Percentiles rank a stretch among this genome's conserved stretches.
These are phyloP conservation scores for Chlorella sp. DNA, from an alignment of 139 green algal genomes.

Conservation along the genomic window DNA sequence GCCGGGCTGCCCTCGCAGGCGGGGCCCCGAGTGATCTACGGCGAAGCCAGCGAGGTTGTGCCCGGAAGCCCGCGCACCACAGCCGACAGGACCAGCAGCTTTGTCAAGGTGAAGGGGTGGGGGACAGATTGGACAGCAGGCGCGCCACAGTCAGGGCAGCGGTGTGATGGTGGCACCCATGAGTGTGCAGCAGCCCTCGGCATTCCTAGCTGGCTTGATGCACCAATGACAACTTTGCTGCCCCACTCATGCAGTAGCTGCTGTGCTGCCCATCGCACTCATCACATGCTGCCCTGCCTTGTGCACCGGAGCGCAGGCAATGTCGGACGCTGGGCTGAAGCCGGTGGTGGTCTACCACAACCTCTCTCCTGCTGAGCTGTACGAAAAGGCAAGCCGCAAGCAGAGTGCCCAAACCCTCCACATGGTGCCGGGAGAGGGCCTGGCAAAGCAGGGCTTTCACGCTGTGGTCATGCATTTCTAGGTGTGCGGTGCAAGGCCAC, in stretches of 20 bases:
- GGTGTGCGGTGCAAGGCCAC: not conserved
- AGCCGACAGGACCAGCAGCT: slow-evolving; percentile 6
- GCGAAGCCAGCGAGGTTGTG: not conserved
- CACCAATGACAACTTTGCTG: not conserved
- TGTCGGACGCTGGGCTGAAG: slow-evolving; percentile 68
- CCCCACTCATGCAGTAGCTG: not conserved
- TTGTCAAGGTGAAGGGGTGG: slow-evolving; percentile 5
- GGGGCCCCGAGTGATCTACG: slow-evolving; percentile 33
- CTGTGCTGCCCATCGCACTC: too few species aligned
- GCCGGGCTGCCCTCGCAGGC: not conserved
- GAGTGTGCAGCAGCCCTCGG: too few species aligned
- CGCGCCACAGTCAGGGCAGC: not conserved
- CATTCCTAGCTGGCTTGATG: not conserved
- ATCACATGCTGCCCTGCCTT: not conserved
- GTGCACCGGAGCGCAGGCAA: slow-evolving; percentile 5
- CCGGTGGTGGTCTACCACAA: slow-evolving; percentile 75
- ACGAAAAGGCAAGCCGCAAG: slow-evolving; percentile 20
- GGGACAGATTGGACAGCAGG: not conserved
- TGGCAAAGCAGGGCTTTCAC: too few species aligned
- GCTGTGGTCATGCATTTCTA: too few species aligned
- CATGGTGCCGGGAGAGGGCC: too few species aligned
- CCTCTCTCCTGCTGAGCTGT: slow-evolving; percentile 54
- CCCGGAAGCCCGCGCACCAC: slow-evolving; percentile 6
- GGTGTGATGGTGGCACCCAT: not conserved
- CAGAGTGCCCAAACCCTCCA: too few species aligned